Evolutionary conservation across 176 grass and related monocot species (phyloP), one percentile per base, ranked within the genome.

Genomic region (Puccinellia tenuiflora): DNA sequence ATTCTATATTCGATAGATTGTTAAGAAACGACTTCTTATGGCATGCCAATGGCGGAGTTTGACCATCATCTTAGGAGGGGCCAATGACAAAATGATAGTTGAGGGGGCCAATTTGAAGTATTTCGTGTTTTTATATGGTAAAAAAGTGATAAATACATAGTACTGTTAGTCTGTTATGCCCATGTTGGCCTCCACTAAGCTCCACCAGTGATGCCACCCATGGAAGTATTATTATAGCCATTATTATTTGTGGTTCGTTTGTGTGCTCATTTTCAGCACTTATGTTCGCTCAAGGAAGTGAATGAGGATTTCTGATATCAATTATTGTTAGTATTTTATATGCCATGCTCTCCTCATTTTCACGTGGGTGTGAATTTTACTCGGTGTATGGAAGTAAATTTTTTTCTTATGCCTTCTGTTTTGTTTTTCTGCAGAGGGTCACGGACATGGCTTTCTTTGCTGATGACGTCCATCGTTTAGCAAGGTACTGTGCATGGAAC

Each of bases 371-470:
- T 73, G 22, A 74, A 21, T 73, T 66, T 79, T 40, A 54, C 26
- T 84, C 10, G n/a, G 21, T 50, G 16, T 69, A 72, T 34, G 21
- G 5, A 65, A 75, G 10, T 79, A 22, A 66, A 75, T 79, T 22
- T 59, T 12, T 83, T 83, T 75, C 47, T 83, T 52, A 87, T 90
- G 0, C 33, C 29, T 68, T 79, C 22, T 75, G 66, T 83, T 83
- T 50, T 78, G 45, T 88, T 83, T 83, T 85, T 40, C 64, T 83
- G 13, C 89, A 99, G 96, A 99, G 96, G 81, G 96, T 99, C 57
- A 99, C 96, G 40, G 96, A 99, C 75, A 99, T 99, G 96, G 91
- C 91, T 90, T 99, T 99, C 89, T 99, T 96, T 92, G 96, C 96
- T 67, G 96, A 99, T 73, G 96, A 99, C 50, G 91, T 99, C 73